Evolutionary conservation across 2,329 filamentous ascomycete species (phyloP), one percentile per base, ranked within the genome.

Genomic region (Phyllosticta citriasiana): DNA sequence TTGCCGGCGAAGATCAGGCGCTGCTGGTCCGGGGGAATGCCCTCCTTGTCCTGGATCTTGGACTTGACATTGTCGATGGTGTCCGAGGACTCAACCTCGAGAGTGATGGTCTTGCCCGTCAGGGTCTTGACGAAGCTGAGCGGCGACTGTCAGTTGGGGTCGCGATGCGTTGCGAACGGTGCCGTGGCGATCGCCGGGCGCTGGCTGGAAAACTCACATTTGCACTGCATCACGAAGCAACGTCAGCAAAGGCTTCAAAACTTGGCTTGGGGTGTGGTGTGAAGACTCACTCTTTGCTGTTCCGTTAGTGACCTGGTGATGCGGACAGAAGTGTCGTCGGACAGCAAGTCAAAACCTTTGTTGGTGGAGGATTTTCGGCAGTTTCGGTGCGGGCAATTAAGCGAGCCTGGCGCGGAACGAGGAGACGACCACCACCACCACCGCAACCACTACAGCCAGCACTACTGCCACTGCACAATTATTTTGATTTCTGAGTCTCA

Each of bases 61-160:
- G 87, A 88, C 88, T 97, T 97, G 81, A 97, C 93, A 87, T 97
- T 97, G 87, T 97, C 93, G 84, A 97, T 97, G 74, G 93, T 97
- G 82, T 97, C 93, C 77, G 87, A 91, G 76, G 91, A 96, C 88
- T 97, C 93, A 79, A 97, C 92, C 88, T 97, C 93, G 75, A 97
- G 88, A 81, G 94, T 97, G 85, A 97, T 97, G 80, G 93, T 97
- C 90, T 97, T 97, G 82, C 94, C 93, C 85, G 93, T 97, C 77
- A 97, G 91, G 86, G 93, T 97, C 88, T 97, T 97, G 83, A 97
- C 93, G 88, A 97, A 97, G 88, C 90, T 95, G 56, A 16, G 26
- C 24, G 35, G 57, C 56, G 40, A 47, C 81, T 72, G 62, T 63
- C 53, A 63, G 62, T 57, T 63, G 47, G 65, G 65, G 62, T 57